These are phyloP conservation scores for Babesia sp. DNA, from an alignment of 169 alveolate genomes.

Conservation along the genomic window DNA sequence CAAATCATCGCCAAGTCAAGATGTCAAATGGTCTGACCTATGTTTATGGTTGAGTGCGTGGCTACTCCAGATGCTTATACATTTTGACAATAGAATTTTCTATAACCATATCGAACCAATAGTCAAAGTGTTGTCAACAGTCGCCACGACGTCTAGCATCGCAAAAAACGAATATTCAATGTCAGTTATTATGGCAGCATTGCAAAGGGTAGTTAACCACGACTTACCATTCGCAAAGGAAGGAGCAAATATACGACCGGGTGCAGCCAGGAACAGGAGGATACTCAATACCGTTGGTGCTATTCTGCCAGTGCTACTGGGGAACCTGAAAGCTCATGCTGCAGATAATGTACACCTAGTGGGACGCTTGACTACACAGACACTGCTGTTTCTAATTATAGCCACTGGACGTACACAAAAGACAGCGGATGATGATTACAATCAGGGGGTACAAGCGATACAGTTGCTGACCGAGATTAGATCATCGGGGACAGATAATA, in stretches of 20 bases:
- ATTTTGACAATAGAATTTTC: conserved; percentile 47
- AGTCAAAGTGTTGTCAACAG: conserved; percentile 37
- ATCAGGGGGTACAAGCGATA: conserved; percentile 41
- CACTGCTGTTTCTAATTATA: conserved; percentile 43
- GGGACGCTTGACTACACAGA: conserved; percentile 27
- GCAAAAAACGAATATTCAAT: conserved; percentile 29
- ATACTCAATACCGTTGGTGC: conserved; percentile 13
- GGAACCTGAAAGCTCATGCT: conserved; percentile 5
- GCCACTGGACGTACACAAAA: neutral
- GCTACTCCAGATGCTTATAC: conserved; percentile 53
- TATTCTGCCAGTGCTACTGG: conserved; percentile 25
- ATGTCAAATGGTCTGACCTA: conserved; percentile 14
- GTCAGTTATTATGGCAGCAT: conserved; percentile 37
- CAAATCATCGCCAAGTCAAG: neutral
- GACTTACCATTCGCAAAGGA: conserved; percentile 33
- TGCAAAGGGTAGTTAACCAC: conserved; percentile 47
- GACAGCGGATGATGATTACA: conserved; percentile 16
- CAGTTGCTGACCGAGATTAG: conserved; percentile 50
- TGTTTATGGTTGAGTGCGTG: conserved; percentile 44
- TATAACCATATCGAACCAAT: conserved; percentile 45
- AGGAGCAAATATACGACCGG: neutral
- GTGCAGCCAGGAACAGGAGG: conserved; percentile 11
- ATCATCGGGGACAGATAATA: conserved; percentile 13
- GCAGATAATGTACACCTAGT: neutral
- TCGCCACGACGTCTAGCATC: conserved; percentile 29